Evolutionary conservation across 441 rosid species (phyloP), one percentile per base, ranked within the genome.

Genomic region (Adansonia rubrostipa): DNA sequence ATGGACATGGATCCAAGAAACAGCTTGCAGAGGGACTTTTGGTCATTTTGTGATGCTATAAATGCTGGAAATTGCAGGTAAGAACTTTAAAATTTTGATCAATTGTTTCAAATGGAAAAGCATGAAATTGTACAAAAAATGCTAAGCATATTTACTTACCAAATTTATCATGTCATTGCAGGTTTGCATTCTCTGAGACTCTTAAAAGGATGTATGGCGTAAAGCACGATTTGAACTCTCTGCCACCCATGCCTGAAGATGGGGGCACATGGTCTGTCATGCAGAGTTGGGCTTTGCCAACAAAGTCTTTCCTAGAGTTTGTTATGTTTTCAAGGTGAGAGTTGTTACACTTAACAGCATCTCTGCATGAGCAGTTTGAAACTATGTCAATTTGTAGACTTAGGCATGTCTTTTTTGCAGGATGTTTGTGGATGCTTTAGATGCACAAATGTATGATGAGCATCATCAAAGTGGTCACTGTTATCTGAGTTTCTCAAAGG

Each of bases 61-160:
- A 96, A 96, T 80, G 93, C 98, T 76, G 99, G 99, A 82, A 94
- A 92, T 80, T 96, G 99, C 97, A 93, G 85, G 99, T 94, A 85
- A 88, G 90, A 86, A 68, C 67, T 74, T 20, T 54, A 61, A 45
- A 42, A 42, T 67, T 36, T 36, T 67, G 44, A 76, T 15, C 60
- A 20, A 33, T 14, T 65, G 17, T 33, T 75, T 63, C 72, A n/a
- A 17, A 54, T n/a, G 33, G 72, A 19, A 9, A 48, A 42, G 63
- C 28, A 15, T 9, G 75, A 33, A 62, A 47, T 51, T 74, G 11
- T 63, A 20, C 13, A 42, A 56, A 45, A 74, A 4, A 6, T 2
- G 6, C 11, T 70, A 36, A 3, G 0, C n/a, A 40, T 54, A 53
- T 36, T 53, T 54, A 33, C 22, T 72, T 10, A 6, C 45, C n/a